A percentile compares a stretch with the other conserved stretches of the same genome.
Conservation (phyloP, 2,329 filamentous ascomycete genomes). For the Ceratocystis eucalypticola region DNA sequence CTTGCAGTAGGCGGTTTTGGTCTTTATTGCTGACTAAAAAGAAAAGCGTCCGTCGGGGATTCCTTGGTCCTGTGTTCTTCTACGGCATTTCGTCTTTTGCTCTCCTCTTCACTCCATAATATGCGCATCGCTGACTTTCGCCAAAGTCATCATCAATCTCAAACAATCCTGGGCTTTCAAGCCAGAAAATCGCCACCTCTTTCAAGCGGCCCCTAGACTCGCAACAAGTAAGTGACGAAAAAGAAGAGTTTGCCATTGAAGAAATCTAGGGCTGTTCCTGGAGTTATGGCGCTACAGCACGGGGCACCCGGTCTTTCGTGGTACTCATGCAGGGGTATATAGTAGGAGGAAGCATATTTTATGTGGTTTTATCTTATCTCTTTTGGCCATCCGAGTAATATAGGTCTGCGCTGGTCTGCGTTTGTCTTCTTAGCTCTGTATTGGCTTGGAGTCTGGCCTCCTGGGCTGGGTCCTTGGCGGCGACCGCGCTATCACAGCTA, state of each 20-base stretch:
- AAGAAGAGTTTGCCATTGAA: neutral
- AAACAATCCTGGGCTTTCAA: neutral
- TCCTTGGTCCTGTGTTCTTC: neutral
- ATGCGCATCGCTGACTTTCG: neutral
- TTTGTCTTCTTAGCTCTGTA: neutral
- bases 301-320: neutral
- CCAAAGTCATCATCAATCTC: neutral
- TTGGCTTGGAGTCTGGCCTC: neutral
- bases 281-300: neutral
- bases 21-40: neutral
- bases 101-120: neutral
- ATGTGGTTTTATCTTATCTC: neutral
- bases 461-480: neutral
- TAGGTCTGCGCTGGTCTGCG: too few species aligned
- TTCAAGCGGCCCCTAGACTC: neutral
- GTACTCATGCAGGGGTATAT: conserved; percentile 3
- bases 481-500: neutral
- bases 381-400: too few species aligned
- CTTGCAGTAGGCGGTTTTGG: neutral
- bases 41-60: too few species aligned
- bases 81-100: neutral
- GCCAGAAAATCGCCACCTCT: neutral
- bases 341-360: neutral
- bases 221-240: neutral
- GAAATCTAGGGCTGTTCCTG: conserved; percentile 1